Evolutionary conservation across 257 asterid genomes (phyloP).

Genomic region (Dorcoceras hygrometricum): DNA sequence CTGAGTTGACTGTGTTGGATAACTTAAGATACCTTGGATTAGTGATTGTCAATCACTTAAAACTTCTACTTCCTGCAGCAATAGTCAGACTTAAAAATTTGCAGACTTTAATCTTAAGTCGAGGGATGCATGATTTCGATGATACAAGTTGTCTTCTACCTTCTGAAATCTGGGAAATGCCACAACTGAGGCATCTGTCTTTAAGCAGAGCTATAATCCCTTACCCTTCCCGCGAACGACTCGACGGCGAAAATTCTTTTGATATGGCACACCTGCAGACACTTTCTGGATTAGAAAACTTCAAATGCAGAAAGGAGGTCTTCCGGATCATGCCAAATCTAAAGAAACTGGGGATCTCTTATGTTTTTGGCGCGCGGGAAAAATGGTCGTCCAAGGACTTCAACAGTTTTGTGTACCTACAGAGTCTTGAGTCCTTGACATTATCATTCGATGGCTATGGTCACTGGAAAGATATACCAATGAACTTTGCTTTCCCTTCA

Average conservation of each 20-base stretch:
- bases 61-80: background rate
- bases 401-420: slow-evolving; percentile 14
- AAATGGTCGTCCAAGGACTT: background rate
- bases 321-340: slow-evolving; percentile 5
- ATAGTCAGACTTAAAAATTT: slow-evolving; percentile 26
- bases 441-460: background rate
- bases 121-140: background rate
- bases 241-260: background rate
- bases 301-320: slow-evolving; percentile 7
- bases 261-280: slow-evolving; percentile 9
- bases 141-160: background rate
- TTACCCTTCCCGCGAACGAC: slow-evolving; percentile 1
- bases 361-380: background rate
- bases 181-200: slow-evolving; percentile 27
- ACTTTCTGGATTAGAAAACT: slow-evolving; percentile 2
- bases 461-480: background rate
- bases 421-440: slow-evolving; percentile 9
- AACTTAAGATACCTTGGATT: slow-evolving; percentile 27
- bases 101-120: slow-evolving; percentile 18
- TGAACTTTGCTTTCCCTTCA: slow-evolving; percentile 11
- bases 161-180: slow-evolving; percentile 23
- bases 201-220: background rate
- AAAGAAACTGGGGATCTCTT: background rate
- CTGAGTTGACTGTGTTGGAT: background rate
- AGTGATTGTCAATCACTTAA: background rate